Conservation (phyloP, 129 eudicot genomes). For the Saussurea involucrata region DNA sequence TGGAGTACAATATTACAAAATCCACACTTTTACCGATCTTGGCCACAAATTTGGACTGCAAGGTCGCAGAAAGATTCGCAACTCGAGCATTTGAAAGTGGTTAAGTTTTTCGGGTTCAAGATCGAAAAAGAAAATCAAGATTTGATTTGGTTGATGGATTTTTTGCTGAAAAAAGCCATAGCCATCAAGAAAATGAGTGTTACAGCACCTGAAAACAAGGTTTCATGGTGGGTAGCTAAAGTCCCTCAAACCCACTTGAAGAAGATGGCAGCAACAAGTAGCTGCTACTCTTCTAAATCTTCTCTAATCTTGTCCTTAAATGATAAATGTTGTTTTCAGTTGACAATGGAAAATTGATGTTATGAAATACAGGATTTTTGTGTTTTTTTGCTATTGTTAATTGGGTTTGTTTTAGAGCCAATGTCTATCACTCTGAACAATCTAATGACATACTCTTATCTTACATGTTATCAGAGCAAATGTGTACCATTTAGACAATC, state of each 20-base stretch:
- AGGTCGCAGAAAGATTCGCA: background rate
- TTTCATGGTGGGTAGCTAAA: conserved; percentile 34
- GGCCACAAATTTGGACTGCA: conserved; percentile 23
- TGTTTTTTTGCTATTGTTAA: too few species aligned
- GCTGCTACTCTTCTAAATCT: conserved; percentile 13
- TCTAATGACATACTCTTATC: too few species aligned
- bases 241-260: conserved; percentile 32
- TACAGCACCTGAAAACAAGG: conserved; percentile 1
- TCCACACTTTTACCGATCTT: conserved; percentile 17
- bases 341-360: background rate
- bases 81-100: conserved; percentile 21
- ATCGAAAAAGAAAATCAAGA: conserved; percentile 13
- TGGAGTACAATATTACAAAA: background rate
- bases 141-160: conserved; percentile 31
- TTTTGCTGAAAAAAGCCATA: conserved; percentile 38
- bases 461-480: background rate
- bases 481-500: background rate
- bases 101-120: conserved; percentile 27
- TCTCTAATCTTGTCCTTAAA: conserved; percentile 13
- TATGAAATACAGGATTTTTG: background rate
- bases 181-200: conserved; percentile 35
- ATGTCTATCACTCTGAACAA: too few species aligned
- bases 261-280: conserved; percentile 18
- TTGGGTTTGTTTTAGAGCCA: too few species aligned
- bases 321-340: conserved; percentile 12